Conservation (phyloP, 176 grass and related monocot genomes). For the Hsuehochloa calcarea region DNA sequence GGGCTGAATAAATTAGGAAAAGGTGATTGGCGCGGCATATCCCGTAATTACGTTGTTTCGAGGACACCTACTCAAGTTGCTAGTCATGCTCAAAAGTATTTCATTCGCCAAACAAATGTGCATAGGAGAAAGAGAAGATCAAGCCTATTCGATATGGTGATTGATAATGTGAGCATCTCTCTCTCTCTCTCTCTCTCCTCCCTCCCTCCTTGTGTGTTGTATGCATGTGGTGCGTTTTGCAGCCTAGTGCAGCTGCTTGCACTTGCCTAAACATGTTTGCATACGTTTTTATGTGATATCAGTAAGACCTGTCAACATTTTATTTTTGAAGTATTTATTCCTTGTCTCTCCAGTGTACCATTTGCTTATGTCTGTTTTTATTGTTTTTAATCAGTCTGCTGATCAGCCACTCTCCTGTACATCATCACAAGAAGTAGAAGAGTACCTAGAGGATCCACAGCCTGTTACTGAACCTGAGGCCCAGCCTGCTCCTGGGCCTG, state of each 20-base stretch:
- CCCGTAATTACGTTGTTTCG: slow-evolving; percentile 49
- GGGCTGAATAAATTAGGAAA: slow-evolving; percentile 61
- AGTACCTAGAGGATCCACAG: slow-evolving; percentile 20
- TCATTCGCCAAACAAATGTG: slow-evolving; percentile 57
- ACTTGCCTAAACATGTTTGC: background rate
- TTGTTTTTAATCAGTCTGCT: slow-evolving; percentile 27
- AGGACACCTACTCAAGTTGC: slow-evolving; percentile 79
- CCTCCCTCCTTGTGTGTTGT: background rate
- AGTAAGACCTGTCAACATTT: background rate
- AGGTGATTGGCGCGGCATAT: slow-evolving; percentile 77
- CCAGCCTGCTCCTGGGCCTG: background rate
- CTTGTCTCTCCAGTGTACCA: background rate
- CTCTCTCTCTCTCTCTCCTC: background rate
- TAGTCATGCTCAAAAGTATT: slow-evolving; percentile 76
- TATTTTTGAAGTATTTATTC: background rate
- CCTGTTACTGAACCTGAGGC: background rate
- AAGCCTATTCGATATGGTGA: slow-evolving; percentile 70
- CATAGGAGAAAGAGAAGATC: slow-evolving; percentile 60
- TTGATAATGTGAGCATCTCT: slow-evolving; percentile 49
- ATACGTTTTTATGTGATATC: background rate
- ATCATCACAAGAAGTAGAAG: slow-evolving; percentile 50
- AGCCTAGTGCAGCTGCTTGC: slow-evolving; percentile 5
- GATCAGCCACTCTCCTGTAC: slow-evolving; percentile 36
- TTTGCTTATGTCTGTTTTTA: slow-evolving; percentile 4
- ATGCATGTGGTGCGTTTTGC: background rate